Evolutionary conservation across 2,329 filamentous ascomycete genomes (phyloP).

Genomic region (Ceratocystis diversiconidia): DNA sequence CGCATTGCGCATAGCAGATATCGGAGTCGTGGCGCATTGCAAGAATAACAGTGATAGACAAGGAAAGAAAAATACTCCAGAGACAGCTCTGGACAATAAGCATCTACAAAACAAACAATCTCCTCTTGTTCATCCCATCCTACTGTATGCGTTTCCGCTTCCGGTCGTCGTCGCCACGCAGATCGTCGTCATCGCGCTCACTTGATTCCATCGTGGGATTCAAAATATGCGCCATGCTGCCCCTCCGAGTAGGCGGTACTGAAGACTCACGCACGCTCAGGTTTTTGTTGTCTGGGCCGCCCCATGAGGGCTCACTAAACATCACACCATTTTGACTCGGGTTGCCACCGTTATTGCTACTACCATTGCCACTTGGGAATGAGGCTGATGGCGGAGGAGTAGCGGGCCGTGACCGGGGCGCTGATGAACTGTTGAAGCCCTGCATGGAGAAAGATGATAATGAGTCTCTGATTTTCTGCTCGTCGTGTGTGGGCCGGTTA

Average conservation of each 20-base stretch:
- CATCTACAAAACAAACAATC: too few species aligned
- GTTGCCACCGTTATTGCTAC: slow-evolving; percentile 16
- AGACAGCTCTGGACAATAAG: not conserved
- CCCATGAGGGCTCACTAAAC: slow-evolving; percentile 45
- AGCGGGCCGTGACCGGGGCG: slow-evolving; percentile 37
- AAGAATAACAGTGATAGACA: not conserved
- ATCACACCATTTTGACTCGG: slow-evolving; percentile 25
- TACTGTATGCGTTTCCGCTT: slow-evolving; percentile 48
- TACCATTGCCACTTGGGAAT: slow-evolving; percentile 32
- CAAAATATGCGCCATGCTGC: slow-evolving; percentile 50
- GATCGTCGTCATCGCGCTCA: slow-evolving; percentile 42
- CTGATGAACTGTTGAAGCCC: slow-evolving; percentile 27
- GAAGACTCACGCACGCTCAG: slow-evolving; percentile 41
- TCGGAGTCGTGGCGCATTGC: not conserved
- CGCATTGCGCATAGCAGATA: not conserved
- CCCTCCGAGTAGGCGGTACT: slow-evolving; percentile 40
- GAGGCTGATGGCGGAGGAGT: slow-evolving; percentile 35
- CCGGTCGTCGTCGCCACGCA: slow-evolving; percentile 42
- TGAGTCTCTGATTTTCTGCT: slow-evolving; percentile 43
- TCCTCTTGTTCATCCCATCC: not conserved
- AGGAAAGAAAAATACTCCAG: not conserved
- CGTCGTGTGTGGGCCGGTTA: slow-evolving; percentile 35
- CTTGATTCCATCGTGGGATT: slow-evolving; percentile 41
- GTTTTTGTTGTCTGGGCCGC: slow-evolving; percentile 35
- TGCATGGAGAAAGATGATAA: slow-evolving; percentile 41